Percentiles rank a stretch among this genome's conserved stretches.
Evolutionary conservation across 768 basidiomycete species (phyloP).

Genomic region (Daedalea quercina): DNA sequence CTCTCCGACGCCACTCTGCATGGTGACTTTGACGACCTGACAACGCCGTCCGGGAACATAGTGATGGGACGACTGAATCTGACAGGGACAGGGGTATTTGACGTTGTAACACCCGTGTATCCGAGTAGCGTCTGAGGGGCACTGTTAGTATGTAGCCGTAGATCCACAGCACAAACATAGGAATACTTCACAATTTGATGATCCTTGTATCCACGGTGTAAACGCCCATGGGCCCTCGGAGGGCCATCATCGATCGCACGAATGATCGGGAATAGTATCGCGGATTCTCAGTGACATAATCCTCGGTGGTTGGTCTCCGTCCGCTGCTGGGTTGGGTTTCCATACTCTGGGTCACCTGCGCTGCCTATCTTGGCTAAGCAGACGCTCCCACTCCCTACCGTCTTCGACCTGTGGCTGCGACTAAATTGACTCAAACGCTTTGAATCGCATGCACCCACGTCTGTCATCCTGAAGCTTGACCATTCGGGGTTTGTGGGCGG

Average conservation of each 20-base stretch:
- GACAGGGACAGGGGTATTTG: slow-evolving; percentile 96
- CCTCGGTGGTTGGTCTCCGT: not conserved
- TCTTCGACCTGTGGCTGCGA: too few relatives aligned
- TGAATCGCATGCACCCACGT: too few relatives aligned
- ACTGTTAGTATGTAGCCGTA: not conserved
- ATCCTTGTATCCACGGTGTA: too few relatives aligned
- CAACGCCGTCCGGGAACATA: slow-evolving; percentile 86
- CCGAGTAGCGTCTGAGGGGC: not conserved
- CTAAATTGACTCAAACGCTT: too few relatives aligned
- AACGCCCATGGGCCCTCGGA: not conserved
- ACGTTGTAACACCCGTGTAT: slow-evolving; percentile 59
- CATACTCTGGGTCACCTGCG: too few relatives aligned
- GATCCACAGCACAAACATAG: too few relatives aligned
- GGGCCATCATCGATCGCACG: not conserved
- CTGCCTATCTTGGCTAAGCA: too few relatives aligned
- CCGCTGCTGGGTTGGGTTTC: not conserved
- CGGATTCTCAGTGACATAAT: not conserved
- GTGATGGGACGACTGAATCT: slow-evolving; percentile 81
- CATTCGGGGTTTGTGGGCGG: too few relatives aligned
- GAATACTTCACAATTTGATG: not conserved
- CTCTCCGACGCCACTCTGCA: slow-evolving; percentile 86
- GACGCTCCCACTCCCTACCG: too few relatives aligned
- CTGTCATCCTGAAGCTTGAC: too few relatives aligned
- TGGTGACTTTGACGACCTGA: slow-evolving; percentile 93
- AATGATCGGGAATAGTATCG: not conserved